Percentiles rank a stretch among this genome's conserved stretches.
Evolutionary conservation across 768 basidiomycete species (phyloP).

Genomic region (Amanita muscaria): DNA sequence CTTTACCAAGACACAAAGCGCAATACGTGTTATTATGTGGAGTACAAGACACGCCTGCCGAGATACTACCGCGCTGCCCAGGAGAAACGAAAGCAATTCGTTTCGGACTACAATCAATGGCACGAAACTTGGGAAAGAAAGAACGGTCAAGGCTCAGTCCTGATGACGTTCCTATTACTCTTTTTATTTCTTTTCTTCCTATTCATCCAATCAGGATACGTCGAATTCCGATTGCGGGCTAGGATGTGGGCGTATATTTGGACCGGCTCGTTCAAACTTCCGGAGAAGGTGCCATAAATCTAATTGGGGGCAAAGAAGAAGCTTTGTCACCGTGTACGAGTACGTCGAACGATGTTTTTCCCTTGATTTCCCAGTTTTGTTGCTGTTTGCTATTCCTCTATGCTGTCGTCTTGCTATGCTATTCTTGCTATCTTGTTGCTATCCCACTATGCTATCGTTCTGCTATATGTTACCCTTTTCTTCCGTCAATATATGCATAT

Average conservation of each 20-base stretch:
- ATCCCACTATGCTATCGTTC: slow-evolving; percentile 1
- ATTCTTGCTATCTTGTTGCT: not conserved
- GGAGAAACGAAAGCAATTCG: not conserved
- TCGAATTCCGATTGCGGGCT: not conserved
- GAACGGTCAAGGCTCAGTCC: not conserved
- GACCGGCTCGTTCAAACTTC: not conserved
- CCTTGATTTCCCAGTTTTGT: not conserved
- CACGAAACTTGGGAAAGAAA: slow-evolving; percentile 5
- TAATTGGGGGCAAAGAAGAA: not conserved
- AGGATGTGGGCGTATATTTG: slow-evolving; percentile 1
- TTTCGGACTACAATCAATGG: not conserved
- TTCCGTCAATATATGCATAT: too few species aligned
- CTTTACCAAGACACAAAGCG: not conserved
- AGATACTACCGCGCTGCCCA: not conserved
- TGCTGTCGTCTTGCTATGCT: slow-evolving; percentile 1
- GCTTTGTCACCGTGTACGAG: not conserved
- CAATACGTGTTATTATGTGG: not conserved
- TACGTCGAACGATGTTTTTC: not conserved
- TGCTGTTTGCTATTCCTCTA: not conserved
- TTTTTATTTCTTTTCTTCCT: not conserved
- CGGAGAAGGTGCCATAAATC: too few species aligned
- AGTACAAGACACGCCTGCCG: not conserved
- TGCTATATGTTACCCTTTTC: too few species aligned
- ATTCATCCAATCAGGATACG: slow-evolving; percentile 1
- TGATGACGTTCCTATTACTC: not conserved